phyloP scores from a whole-genome alignment of 2,329 filamentous ascomycete genomes.

The Ceratocystis harringtonii region DNA sequence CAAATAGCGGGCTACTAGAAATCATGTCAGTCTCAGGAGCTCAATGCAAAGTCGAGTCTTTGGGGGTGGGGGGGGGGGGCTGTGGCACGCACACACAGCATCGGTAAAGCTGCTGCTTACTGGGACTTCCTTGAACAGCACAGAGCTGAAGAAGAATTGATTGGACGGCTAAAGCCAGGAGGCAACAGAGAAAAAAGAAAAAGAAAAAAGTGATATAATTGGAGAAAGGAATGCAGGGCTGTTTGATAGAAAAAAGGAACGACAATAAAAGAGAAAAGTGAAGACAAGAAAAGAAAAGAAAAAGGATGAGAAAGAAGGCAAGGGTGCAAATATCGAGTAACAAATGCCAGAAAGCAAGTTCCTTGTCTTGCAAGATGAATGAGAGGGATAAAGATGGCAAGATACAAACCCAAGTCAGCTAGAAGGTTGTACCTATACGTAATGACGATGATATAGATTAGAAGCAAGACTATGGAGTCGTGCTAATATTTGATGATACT shows the following conservation, averaged over 20 bases:
- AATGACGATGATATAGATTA: conserved; percentile 2
- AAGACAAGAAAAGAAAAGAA: not conserved
- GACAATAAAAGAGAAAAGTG: not conserved
- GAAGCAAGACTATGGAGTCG: not conserved
- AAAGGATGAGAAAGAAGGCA: not conserved
- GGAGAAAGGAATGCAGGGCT: not conserved
- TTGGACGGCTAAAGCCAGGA: not conserved
- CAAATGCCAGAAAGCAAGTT: not conserved
- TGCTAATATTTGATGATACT: not conserved
- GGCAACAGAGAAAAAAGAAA: not conserved
- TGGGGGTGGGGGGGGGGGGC: not conserved
- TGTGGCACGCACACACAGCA: conserved; percentile 2
- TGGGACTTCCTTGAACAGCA: not conserved
- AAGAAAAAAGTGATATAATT: not conserved
- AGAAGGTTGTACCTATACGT: not conserved
- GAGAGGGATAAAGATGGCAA: not conserved
- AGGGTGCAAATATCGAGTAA: not conserved
- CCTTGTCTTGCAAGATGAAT: not conserved
- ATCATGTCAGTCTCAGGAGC: not conserved
- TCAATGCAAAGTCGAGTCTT: not conserved
- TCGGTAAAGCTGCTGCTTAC: conserved; percentile 2
- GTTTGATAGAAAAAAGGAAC: not conserved
- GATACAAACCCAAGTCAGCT: not conserved
- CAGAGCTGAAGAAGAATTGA: conserved; percentile 1
- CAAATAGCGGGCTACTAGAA: not conserved